A percentile compares a stretch with the other conserved stretches of the same genome.
phyloP scores from a whole-genome alignment of 169 alveolate species.

The Eimeria sp. region DNA sequence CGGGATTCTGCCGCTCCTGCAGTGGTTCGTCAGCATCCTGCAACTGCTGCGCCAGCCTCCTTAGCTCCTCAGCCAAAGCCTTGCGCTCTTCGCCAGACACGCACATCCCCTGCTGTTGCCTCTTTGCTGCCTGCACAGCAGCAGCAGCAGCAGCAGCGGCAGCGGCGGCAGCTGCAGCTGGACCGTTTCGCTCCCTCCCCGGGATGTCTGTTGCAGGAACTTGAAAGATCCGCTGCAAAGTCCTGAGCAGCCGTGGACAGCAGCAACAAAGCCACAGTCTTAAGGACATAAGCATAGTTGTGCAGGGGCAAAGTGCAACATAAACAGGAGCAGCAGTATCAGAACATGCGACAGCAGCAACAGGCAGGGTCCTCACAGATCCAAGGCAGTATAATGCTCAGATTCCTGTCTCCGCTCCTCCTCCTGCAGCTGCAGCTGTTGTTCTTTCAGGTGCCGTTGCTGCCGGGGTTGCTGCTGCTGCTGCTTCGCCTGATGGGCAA shows the following conservation, averaged over 20 bases:
- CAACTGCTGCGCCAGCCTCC: constrained; percentile 46
- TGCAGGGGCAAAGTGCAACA: neutral
- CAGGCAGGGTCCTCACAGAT: neutral
- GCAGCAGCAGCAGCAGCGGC: constrained; percentile 20
- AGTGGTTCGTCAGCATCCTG: neutral
- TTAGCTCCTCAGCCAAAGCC: constrained; percentile 58
- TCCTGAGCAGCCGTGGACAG: constrained; percentile 19
- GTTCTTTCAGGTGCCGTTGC: constrained; percentile 3
- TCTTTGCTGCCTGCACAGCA: constrained; percentile 16
- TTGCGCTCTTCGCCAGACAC: constrained; percentile 15
- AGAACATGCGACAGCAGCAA: neutral
- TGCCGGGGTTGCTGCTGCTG: neutral
- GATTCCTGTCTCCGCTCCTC: neutral
- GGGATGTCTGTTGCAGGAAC: neutral
- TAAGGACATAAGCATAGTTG: neutral
- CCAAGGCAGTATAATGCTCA: constrained; percentile 23
- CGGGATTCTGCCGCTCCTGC: neutral
- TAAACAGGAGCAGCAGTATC: neutral
- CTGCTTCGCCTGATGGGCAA: neutral
- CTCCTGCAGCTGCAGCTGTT: neutral
- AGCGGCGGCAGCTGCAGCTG: constrained; percentile 39
- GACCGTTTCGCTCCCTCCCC: neutral
- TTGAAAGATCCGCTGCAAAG: constrained; percentile 30
- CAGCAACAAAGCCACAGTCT: constrained; percentile 1
- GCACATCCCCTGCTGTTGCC: constrained; percentile 9